phyloP scores from a whole-genome alignment of 257 asterid species.

The Rhazya stricta region DNA sequence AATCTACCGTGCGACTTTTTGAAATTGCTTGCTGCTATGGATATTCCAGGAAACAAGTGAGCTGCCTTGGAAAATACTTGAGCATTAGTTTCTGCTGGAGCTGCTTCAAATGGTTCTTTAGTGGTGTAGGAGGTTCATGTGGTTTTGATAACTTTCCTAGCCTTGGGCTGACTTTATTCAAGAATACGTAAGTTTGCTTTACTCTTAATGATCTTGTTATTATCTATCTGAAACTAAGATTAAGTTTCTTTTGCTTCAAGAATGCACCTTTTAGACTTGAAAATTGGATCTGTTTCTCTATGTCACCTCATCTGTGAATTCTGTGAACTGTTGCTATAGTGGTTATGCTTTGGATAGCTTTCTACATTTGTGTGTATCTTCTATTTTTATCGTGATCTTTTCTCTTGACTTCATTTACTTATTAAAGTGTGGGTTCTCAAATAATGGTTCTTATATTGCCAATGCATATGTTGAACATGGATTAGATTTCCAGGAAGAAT shows the following conservation, averaged over 20 bases:
- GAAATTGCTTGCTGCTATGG: neutral
- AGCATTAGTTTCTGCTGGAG: conserved; percentile 94
- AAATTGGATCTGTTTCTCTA: neutral
- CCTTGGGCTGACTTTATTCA: conserved; percentile 72
- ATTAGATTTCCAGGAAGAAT: neutral
- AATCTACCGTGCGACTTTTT: neutral
- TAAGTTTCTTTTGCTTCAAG: neutral
- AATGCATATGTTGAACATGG: neutral
- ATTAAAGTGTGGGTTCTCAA: neutral
- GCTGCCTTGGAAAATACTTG: conserved; percentile 78
- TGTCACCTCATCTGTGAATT: neutral
- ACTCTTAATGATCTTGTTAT: conserved; percentile 2
- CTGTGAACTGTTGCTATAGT: neutral
- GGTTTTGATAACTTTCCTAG: conserved; percentile 93
- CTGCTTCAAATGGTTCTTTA: conserved; percentile 96
- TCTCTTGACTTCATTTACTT: neutral
- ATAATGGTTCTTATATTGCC: neutral
- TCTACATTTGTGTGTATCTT: neutral
- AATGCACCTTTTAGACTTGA: neutral
- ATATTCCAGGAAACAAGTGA: conserved; percentile 71
- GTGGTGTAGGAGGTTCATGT: conserved; percentile 91
- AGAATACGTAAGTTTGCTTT: conserved; percentile 56
- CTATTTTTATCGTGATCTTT: neutral
- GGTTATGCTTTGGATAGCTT: neutral
- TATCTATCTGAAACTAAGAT: neutral